phyloP scores from a whole-genome alignment of 164 flowering plant genomes.

The Chimonanthus salicifolius region DNA sequence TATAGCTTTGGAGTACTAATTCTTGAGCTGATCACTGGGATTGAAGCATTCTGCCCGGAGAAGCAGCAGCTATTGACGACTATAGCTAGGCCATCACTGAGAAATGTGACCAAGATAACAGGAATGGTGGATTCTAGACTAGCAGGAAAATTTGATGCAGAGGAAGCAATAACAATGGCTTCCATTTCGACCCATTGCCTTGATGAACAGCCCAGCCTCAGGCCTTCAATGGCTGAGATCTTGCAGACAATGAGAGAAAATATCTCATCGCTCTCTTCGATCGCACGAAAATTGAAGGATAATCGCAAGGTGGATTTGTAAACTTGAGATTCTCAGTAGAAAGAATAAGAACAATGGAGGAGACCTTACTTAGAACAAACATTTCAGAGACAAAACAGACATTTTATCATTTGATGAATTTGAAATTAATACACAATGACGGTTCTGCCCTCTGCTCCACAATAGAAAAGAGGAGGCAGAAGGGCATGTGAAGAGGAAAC shows the following conservation, averaged over 20 bases:
- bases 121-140: slow-evolving; percentile 49
- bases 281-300: not conserved
- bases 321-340: not conserved
- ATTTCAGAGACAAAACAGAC: no score
- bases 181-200: slow-evolving; percentile 38
- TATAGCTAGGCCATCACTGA: slow-evolving; percentile 16
- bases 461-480: no score
- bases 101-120: slow-evolving; percentile 21
- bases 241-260: slow-evolving; percentile 23
- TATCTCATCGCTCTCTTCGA: slow-evolving; percentile 20
- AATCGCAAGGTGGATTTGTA: not conserved
- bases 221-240: slow-evolving; percentile 55
- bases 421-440: no score
- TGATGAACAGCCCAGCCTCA: slow-evolving; percentile 29
- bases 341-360: not conserved
- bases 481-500: no score
- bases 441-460: no score
- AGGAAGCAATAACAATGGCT: slow-evolving; percentile 34
- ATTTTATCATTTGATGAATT: no score
- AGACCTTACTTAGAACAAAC: not conserved
- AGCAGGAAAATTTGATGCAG: slow-evolving; percentile 23
- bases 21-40: slow-evolving; percentile 60
- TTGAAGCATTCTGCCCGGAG: slow-evolving; percentile 45
- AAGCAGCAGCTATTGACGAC: slow-evolving; percentile 32
- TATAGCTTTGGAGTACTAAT: slow-evolving; percentile 67